phyloP scores from a whole-genome alignment of 306 rosid genomes.

The Datisca glomerata region DNA sequence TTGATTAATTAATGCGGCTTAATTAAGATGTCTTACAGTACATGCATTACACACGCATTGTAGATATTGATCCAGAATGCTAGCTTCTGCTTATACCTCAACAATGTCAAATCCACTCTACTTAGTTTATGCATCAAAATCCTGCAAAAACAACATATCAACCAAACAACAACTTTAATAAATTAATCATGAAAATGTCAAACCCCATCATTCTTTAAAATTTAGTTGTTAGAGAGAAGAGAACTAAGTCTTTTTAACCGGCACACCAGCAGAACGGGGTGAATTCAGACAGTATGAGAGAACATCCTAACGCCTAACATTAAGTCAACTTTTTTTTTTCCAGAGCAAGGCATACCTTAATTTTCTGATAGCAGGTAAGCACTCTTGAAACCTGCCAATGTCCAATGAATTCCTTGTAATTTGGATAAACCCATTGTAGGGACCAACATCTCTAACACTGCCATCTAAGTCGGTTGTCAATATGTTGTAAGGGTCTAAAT shows the following conservation, averaged over 20 bases:
- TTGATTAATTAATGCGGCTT: not conserved
- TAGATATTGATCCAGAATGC: slow-evolving; percentile 97
- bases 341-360: slow-evolving; percentile 35
- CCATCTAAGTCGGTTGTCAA: slow-evolving; percentile 55
- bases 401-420: slow-evolving; percentile 46
- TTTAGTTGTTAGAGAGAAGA: too few relatives aligned
- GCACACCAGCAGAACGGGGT: too few relatives aligned
- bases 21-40: slow-evolving; percentile 68
- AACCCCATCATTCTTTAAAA: too few relatives aligned
- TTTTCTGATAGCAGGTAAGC: slow-evolving; percentile 33
- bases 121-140: slow-evolving; percentile 47
- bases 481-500: slow-evolving; percentile 52
- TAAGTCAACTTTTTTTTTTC: too few relatives aligned
- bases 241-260: too few relatives aligned
- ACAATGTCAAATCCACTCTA: slow-evolving; percentile 50
- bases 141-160: slow-evolving; percentile 19
- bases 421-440: slow-evolving; percentile 68
- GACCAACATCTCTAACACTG: slow-evolving; percentile 51
- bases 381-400: slow-evolving; percentile 29
- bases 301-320: too few relatives aligned
- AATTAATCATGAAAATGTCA: not conserved
- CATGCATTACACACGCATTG: slow-evolving; percentile 97
- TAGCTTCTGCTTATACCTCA: slow-evolving; percentile 77
- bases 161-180: not conserved
- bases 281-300: slow-evolving; percentile 1